Conservation (phyloP, 306 rosid species). For the Coriaria nepalensis region DNA sequence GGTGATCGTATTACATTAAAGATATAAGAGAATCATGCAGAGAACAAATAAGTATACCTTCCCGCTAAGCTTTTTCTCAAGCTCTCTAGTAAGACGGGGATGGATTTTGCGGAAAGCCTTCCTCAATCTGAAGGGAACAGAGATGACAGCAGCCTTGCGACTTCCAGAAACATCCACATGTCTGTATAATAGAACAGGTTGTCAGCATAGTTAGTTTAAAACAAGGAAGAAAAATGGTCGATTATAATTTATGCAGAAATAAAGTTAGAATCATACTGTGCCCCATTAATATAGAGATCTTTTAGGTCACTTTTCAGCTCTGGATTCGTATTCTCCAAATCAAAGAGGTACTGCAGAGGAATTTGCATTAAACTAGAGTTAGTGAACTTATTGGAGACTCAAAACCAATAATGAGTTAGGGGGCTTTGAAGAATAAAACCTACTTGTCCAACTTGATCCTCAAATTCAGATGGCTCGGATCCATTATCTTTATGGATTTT, state of each 20-base stretch:
- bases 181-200: constrained; percentile 19
- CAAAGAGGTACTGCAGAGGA: constrained; percentile 48
- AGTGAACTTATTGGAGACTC: too few relatives aligned
- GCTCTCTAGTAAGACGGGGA: constrained; percentile 75
- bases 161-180: constrained; percentile 62
- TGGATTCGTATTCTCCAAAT: constrained; percentile 59
- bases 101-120: constrained; percentile 73
- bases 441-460: too few relatives aligned
- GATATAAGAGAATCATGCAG: too few relatives aligned
- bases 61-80: constrained; percentile 84
- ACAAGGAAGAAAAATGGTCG: too few relatives aligned
- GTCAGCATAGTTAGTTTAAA: too few relatives aligned
- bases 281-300: constrained; percentile 78
- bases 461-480: constrained; percentile 46
- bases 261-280: constrained; percentile 33
- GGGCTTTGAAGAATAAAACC: too few relatives aligned
- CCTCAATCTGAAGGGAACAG: constrained; percentile 65
- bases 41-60: constrained; percentile 33
- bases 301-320: constrained; percentile 90
- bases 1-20: too few relatives aligned
- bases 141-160: constrained; percentile 71
- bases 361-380: too few relatives aligned
- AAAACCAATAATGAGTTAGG: too few relatives aligned
- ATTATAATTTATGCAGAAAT: too few relatives aligned
- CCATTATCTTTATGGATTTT: constrained; percentile 60